Evolutionary conservation across 164 flowering plant genomes (phyloP).

Genomic region (Magnolia officinalis): DNA sequence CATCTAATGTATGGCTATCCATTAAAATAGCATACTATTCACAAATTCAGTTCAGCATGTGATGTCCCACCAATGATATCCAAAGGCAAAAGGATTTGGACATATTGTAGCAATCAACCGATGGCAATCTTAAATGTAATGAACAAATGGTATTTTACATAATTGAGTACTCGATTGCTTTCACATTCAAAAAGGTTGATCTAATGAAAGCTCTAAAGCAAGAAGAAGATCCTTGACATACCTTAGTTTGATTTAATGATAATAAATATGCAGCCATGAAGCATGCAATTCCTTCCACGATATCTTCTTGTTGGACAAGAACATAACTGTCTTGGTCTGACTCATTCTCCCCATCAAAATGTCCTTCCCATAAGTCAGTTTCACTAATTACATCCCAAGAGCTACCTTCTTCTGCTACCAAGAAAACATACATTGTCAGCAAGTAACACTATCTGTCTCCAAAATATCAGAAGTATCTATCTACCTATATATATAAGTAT

Average conservation of each 20-base stretch:
- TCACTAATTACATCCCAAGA: slow-evolving; percentile 81
- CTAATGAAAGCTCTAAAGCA: slow-evolving; percentile 2
- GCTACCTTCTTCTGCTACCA: slow-evolving; percentile 62
- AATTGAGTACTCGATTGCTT: no score
- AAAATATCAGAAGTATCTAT: no score
- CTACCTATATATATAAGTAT: not conserved
- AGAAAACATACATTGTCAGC: not conserved
- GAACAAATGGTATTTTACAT: no score
- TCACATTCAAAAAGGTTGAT: not conserved
- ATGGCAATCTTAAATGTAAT: no score
- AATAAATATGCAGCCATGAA: slow-evolving; percentile 89
- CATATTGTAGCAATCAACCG: no score
- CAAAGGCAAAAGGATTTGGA: no score
- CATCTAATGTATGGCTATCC: no score
- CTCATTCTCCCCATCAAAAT: slow-evolving; percentile 35
- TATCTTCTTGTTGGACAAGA: slow-evolving; percentile 86
- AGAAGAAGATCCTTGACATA: slow-evolving; percentile 7
- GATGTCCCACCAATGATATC: no score
- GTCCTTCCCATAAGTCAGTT: slow-evolving; percentile 10
- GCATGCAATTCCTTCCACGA: slow-evolving; percentile 88
- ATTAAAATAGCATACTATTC: no score
- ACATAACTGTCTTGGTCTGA: slow-evolving; percentile 66
- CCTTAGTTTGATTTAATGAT: slow-evolving; percentile 85
- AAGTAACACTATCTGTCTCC: not conserved
- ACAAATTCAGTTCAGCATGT: no score